Percentiles rank a stretch among this genome's conserved stretches.
phyloP scores from a whole-genome alignment of 805 yeast species.

The Torulaspora franciscae region DNA sequence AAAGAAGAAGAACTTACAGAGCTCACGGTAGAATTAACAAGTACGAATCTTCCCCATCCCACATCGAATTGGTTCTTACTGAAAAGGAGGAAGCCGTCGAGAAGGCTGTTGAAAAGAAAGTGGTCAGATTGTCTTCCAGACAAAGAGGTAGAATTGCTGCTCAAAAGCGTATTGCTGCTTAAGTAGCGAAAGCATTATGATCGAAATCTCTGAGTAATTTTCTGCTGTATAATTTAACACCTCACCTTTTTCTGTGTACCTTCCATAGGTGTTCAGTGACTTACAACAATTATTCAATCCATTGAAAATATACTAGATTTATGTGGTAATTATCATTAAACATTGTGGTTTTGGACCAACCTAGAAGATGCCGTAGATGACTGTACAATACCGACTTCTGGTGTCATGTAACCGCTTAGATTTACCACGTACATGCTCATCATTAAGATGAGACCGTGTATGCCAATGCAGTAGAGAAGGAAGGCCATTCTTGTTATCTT shows the following conservation, averaged over 20 bases:
- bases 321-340: slow-evolving; percentile 3
- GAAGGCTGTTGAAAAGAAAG: slow-evolving; percentile 73
- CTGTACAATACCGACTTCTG: slow-evolving; percentile 38
- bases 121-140: slow-evolving; percentile 77
- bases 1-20: slow-evolving; percentile 99
- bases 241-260: slow-evolving; percentile 7
- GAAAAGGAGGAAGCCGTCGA: slow-evolving; percentile 92
- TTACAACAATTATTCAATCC: background rate
- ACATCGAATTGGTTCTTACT: slow-evolving; percentile 94
- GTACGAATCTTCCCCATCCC: slow-evolving; percentile 98
- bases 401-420: slow-evolving; percentile 41
- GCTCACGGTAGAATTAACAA: slow-evolving; percentile 99
- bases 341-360: background rate
- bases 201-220: slow-evolving; percentile 9
- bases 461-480: slow-evolving; percentile 63
- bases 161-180: slow-evolving; percentile 81
- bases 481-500: slow-evolving; percentile 67
- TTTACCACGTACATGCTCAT: slow-evolving; percentile 53
- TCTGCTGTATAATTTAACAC: slow-evolving; percentile 16
- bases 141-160: slow-evolving; percentile 88
- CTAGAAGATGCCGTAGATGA: slow-evolving; percentile 9
- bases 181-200: slow-evolving; percentile 21
- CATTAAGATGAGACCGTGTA: slow-evolving; percentile 69
- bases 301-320: background rate
- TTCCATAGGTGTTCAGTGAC: background rate